These are phyloP conservation scores for Termitomyces sp. DNA, from an alignment of 768 basidiomycete species.

Conservation along the genomic window DNA sequence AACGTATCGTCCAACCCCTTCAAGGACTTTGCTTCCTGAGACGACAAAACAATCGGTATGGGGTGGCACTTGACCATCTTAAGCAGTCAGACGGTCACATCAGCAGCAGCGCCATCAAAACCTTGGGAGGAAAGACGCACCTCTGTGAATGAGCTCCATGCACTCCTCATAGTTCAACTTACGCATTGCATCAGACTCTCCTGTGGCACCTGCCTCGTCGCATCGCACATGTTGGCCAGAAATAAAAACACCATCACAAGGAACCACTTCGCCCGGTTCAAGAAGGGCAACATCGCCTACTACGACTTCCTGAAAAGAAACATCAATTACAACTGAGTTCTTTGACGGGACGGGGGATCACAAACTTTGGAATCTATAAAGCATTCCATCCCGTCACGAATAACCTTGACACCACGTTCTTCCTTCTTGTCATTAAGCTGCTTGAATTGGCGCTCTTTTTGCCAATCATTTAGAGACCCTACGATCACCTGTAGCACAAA, in stretches of 20 bases:
- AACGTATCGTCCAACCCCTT: constrained; percentile 91
- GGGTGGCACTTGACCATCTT: constrained; percentile 23
- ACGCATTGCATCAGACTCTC: constrained; percentile 93
- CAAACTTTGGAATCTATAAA: constrained; percentile 77
- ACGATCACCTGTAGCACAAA: constrained; percentile 59
- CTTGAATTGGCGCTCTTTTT: constrained; percentile 96
- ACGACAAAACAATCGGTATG: constrained; percentile 92
- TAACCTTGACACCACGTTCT: constrained; percentile 83
- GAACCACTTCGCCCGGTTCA: constrained; percentile 94
- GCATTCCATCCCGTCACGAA: constrained; percentile 64
- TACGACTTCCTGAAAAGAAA: constrained; percentile 64
- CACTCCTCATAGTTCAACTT: constrained; percentile 80
- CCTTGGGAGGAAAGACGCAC: not conserved
- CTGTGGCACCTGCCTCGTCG: constrained; percentile 95
- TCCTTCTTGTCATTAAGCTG: constrained; percentile 92
- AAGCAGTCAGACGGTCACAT: not conserved
- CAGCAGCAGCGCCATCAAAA: not conserved
- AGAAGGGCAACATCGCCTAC: constrained; percentile 91
- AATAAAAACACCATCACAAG: constrained; percentile 94
- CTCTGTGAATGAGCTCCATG: constrained; percentile 37
- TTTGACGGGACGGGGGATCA: constrained; percentile 1
- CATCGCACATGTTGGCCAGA: constrained; percentile 91
- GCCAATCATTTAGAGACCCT: constrained; percentile 96
- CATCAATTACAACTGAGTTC: constrained; percentile 9
- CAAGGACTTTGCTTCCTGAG: constrained; percentile 88